phyloP scores from a whole-genome alignment of 441 rosid genomes.

The Pelargonium citronellum region DNA sequence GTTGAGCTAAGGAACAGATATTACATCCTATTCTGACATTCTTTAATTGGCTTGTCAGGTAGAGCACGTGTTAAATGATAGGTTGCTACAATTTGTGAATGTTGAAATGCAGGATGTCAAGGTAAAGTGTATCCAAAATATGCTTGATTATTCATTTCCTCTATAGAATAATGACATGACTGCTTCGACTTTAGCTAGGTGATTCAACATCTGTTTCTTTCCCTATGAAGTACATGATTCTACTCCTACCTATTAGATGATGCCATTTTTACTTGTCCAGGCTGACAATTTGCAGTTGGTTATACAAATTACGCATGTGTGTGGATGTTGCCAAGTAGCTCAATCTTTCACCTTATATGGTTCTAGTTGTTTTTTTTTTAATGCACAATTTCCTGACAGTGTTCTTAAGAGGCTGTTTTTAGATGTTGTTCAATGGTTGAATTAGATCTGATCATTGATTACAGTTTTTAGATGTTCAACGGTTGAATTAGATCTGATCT shows the following conservation, averaged over 20 bases:
- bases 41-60: constrained; percentile 15
- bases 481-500: too few species aligned
- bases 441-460: too few species aligned
- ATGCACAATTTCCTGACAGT: too few species aligned
- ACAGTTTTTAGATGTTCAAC: too few species aligned
- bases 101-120: constrained; percentile 15
- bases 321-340: not conserved
- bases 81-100: constrained; percentile 17
- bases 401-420: too few species aligned
- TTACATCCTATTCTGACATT: not conserved
- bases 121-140: not conserved
- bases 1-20: constrained; percentile 2
- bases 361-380: too few species aligned
- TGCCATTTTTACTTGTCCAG: too few species aligned
- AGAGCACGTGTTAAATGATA: constrained; percentile 17
- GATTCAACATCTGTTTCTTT: not conserved
- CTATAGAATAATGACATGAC: not conserved
- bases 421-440: too few species aligned
- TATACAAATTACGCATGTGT: not conserved
- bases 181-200: not conserved
- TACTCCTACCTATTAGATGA: not conserved
- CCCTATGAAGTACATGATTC: not conserved
- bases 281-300: too few species aligned
- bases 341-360: too few species aligned
- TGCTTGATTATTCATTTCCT: not conserved